These are phyloP conservation scores for Avena insularis DNA, from an alignment of 176 grass and related monocot genomes.

Conservation along the genomic window DNA sequence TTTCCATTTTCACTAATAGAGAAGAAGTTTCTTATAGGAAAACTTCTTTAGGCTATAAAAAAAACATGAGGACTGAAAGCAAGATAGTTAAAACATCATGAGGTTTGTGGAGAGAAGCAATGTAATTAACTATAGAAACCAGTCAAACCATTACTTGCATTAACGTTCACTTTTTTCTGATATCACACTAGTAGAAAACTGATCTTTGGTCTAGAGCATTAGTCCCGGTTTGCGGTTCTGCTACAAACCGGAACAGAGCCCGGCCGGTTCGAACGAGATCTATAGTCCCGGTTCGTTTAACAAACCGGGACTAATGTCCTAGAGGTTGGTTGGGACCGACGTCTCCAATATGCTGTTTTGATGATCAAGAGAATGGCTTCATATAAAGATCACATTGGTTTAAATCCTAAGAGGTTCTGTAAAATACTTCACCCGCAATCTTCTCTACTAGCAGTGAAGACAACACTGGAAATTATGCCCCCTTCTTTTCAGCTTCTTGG, in stretches of 20 bases:
- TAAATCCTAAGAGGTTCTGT: background rate
- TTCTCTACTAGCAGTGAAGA: background rate
- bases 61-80: background rate
- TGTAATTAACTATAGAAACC: background rate
- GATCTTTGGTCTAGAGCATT: too few relatives aligned
- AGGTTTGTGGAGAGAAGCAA: background rate
- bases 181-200: background rate
- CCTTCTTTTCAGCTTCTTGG: too few relatives aligned
- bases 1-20: too few relatives aligned
- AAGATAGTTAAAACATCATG: background rate
- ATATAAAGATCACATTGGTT: background rate
- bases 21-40: too few relatives aligned
- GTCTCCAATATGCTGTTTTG: background rate
- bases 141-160: background rate
- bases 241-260: too few relatives aligned
- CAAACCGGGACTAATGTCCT: too few relatives aligned
- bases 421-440: background rate
- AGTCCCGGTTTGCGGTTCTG: too few relatives aligned
- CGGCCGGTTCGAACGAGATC: too few relatives aligned
- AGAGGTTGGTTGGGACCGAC: too few relatives aligned
- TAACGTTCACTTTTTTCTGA: slow-evolving; percentile 1
- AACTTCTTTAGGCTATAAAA: too few relatives aligned
- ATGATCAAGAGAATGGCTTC: background rate
- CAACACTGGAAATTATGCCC: background rate
- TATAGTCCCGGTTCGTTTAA: too few relatives aligned